Percentiles rank a stretch among this genome's conserved stretches.
These are phyloP conservation scores for Earliella scabrosa DNA, from an alignment of 1,284 basidiomycete genomes.

Conservation along the genomic window DNA sequence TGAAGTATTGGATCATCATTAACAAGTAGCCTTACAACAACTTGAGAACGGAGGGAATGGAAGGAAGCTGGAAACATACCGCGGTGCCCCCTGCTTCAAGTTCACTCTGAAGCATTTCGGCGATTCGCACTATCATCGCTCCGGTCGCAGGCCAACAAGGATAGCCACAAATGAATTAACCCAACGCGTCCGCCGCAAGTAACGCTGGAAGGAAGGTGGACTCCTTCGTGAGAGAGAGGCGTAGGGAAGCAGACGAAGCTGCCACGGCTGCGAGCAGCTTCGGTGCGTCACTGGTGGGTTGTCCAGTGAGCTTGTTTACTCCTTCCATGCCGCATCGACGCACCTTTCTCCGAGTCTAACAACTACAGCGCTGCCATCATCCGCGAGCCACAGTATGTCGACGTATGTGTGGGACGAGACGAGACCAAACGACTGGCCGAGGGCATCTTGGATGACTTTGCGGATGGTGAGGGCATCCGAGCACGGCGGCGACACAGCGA, in stretches of 20 bases:
- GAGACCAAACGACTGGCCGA: constrained; percentile 46
- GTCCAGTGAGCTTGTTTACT: no score
- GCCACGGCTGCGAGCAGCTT: constrained; percentile 44
- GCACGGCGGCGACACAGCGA: constrained; percentile 39
- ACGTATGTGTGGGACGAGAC: constrained; percentile 44
- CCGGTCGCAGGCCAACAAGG: no score
- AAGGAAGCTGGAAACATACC: no score
- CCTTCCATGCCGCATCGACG: no score
- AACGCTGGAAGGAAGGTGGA: background rate
- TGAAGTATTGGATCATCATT: no score
- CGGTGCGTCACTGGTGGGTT: constrained; percentile 42
- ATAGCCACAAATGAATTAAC: no score
- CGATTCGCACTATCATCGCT: no score
- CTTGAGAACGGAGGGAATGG: no score
- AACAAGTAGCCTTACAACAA: no score
- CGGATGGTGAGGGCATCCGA: constrained; percentile 43
- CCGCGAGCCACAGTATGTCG: constrained; percentile 44
- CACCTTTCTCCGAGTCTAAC: constrained; percentile 40
- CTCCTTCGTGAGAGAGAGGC: constrained; percentile 33
- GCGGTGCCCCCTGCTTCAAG: no score
- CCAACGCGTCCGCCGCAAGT: background rate
- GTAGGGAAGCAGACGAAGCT: constrained; percentile 33
- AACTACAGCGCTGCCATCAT: constrained; percentile 39
- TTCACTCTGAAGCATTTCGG: no score
- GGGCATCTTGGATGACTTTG: constrained; percentile 47